Evolutionary conservation across 140 eudicot genomes (phyloP).

Genomic region (Flaveria floridana): DNA sequence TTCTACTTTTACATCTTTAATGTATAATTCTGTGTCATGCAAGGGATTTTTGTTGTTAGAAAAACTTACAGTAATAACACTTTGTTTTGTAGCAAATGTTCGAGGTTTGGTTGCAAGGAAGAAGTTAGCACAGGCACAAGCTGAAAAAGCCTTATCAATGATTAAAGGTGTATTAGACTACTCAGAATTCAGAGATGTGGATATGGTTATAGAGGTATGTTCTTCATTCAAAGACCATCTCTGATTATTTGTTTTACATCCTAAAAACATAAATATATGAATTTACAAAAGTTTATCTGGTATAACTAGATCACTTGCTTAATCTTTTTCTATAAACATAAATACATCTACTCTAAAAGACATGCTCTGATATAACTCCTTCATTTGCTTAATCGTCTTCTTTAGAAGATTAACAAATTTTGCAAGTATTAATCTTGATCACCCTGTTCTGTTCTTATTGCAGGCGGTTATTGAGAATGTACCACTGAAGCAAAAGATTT

Average conservation of each 20-base stretch:
- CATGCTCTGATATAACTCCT: no score
- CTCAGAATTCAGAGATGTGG: slow-evolving; percentile 73
- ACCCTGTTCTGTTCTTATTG: slow-evolving; percentile 16
- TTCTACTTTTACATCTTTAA: neutral
- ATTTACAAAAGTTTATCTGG: neutral
- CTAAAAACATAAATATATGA: slow-evolving; percentile 15
- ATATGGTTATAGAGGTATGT: slow-evolving; percentile 90
- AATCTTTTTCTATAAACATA: no score
- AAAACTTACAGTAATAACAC: neutral
- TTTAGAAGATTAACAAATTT: neutral
- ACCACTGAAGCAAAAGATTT: slow-evolving; percentile 60
- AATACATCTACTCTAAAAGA: no score
- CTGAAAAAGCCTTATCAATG: slow-evolving; percentile 70
- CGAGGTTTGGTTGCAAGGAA: slow-evolving; percentile 66
- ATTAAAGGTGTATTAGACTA: slow-evolving; percentile 78
- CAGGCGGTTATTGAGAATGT: slow-evolving; percentile 73
- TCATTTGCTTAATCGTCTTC: no score
- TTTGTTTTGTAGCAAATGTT: slow-evolving; percentile 55
- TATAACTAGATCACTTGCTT: no score
- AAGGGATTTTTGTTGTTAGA: neutral
- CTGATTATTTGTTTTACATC: slow-evolving; percentile 10
- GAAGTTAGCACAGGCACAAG: slow-evolving; percentile 61
- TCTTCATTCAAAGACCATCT: neutral
- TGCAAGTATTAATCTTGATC: neutral
- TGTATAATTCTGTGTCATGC: neutral